phyloP scores from a whole-genome alignment of 2,329 filamentous ascomycete species.

The Penicillium sp. region DNA sequence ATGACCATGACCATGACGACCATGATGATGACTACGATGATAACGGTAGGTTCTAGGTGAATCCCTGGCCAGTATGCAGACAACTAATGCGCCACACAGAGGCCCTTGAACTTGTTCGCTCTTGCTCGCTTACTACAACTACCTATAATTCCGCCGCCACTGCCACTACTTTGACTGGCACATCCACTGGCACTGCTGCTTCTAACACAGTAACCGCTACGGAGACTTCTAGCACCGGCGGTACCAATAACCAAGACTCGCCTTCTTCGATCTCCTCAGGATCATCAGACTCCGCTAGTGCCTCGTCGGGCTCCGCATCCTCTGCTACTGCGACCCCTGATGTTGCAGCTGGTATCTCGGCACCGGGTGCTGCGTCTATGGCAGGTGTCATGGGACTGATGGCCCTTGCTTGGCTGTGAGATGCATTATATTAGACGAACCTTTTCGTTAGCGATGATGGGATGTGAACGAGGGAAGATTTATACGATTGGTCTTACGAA shows the following conservation, averaged over 20 bases:
- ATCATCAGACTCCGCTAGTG: neutral
- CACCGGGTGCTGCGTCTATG: constrained; percentile 18
- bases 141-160: constrained; percentile 26
- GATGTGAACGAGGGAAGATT: neutral
- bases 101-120: constrained; percentile 32
- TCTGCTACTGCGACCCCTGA: constrained; percentile 15
- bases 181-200: constrained; percentile 2
- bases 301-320: constrained; percentile 4
- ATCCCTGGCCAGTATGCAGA: neutral
- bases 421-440: neutral
- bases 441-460: neutral
- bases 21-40: constrained; percentile 21
- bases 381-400: constrained; percentile 26
- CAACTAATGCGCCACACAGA: constrained; percentile 21
- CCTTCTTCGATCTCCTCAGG: neutral
- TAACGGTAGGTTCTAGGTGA: constrained; percentile 24
- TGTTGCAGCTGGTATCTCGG: constrained; percentile 14
- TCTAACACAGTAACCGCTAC: constrained; percentile 7
- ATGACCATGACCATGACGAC: constrained; percentile 13
- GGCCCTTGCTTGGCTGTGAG: constrained; percentile 28
- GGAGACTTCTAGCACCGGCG: neutral
- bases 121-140: constrained; percentile 30
- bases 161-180: constrained; percentile 19
- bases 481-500: neutral
- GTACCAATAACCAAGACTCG: constrained; percentile 1